Evolutionary conservation across 169 alveolate genomes (phyloP), one percentile per base, ranked within the genome.

Genomic region (Eimeria tenella): DNA sequence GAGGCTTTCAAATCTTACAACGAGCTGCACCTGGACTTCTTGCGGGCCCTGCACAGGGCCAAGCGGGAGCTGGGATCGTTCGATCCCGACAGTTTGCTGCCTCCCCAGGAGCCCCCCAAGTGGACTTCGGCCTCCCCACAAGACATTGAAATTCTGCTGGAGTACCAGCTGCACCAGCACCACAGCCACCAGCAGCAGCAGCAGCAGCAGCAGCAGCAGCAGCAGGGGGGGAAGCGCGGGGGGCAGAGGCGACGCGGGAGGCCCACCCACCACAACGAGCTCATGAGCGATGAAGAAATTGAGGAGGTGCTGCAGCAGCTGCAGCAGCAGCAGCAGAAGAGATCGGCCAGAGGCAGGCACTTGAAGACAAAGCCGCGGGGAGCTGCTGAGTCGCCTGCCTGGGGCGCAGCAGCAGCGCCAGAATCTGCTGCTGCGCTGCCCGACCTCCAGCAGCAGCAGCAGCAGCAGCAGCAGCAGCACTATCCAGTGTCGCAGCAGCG

Each of bases 141-240:
- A 23, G 94, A 90, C 90, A 90, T 90, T 19, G 94, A 90, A 70
- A 70, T 90, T 25, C 94, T 90, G 21, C 86, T 90, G 3, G 94
- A 90, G 70, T 82, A 90, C 50, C 89, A 82, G 60, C 53, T 53
- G 87, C 75, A 58, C 68, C 84, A 65, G 87, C 82, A 87, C 11
- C 49, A 53, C 25, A 52, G 53, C 62, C 91, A 58, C n/a, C 91
- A 84, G 79, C 91, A 56, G 90, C 90, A 58, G 90, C 60, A 49
- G 50, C 70, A 52, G 70, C 88, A 82, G 75, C 71, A 60, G 60
- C 79, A 84, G 65, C 91, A 74, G 65, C 42, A 31, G 42, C 42
- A 31, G 42, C 21, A 68, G 15, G 62, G 50, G 68, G 86, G 60
- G 86, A 55, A 70, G 49, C 86, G 93, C 83, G 53, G 19, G 8